These are phyloP conservation scores for Silybum marianum DNA, from an alignment of 129 eudicot species.

Conservation along the genomic window DNA sequence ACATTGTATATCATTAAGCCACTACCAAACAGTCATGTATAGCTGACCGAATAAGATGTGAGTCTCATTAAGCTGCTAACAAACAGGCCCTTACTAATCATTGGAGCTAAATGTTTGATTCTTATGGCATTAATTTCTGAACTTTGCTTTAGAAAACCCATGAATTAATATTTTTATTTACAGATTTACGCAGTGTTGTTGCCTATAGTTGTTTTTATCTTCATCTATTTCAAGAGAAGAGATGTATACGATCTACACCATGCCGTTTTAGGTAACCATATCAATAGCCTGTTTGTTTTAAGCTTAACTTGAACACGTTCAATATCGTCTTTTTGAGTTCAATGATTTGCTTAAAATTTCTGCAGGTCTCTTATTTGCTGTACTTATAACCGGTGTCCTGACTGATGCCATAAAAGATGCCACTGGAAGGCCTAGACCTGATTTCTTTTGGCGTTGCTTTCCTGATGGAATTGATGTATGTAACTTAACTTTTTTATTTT, in stretches of 20 bases:
- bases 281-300: background rate
- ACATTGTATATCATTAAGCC: too few species aligned
- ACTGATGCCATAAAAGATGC: conserved; percentile 84
- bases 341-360: conserved; percentile 7
- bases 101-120: background rate
- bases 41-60: too few species aligned
- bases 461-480: conserved; percentile 77
- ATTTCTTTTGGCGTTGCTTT: conserved; percentile 92
- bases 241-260: conserved; percentile 83
- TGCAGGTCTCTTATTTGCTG: conserved; percentile 73
- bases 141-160: background rate
- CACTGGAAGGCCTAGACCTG: conserved; percentile 86
- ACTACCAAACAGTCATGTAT: too few species aligned
- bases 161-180: conserved; percentile 9
- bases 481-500: background rate
- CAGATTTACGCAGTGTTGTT: conserved; percentile 76
- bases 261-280: conserved; percentile 58
- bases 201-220: conserved; percentile 59
- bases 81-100: background rate
- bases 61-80: too few species aligned
- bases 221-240: conserved; percentile 68
- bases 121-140: background rate
- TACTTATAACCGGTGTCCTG: conserved; percentile 75
- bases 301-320: background rate
- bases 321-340: conserved; percentile 1